These are phyloP conservation scores for Phytopythium ostracodes DNA, from an alignment of 352 stramenopile genomes.

Conservation along the genomic window DNA sequence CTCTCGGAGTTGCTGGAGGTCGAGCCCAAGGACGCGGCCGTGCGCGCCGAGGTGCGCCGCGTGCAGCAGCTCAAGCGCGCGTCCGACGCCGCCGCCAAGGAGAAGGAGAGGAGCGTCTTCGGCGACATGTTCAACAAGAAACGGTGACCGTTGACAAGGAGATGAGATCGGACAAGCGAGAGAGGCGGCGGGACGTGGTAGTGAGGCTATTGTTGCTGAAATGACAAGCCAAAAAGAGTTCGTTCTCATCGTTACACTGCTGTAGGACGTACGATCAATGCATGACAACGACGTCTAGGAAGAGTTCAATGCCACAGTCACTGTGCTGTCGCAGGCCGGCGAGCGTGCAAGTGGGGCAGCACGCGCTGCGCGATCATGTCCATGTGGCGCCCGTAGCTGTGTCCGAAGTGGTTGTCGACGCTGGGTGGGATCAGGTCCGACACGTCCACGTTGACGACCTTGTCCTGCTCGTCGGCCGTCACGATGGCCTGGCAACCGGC, in stretches of 20 bases:
- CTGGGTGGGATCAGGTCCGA: slow-evolving; percentile 53
- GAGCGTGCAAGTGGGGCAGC: slow-evolving; percentile 30
- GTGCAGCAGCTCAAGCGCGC: slow-evolving; percentile 49
- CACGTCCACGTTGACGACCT: slow-evolving; percentile 62
- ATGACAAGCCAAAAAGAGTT: too few relatives aligned
- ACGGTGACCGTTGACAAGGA: slow-evolving; percentile 3
- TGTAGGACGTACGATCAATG: background rate
- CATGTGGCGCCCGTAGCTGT: slow-evolving; percentile 78
- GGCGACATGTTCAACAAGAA: slow-evolving; percentile 78
- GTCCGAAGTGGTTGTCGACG: slow-evolving; percentile 70
- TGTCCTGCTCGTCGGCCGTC: slow-evolving; percentile 17
- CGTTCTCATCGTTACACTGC: too few relatives aligned
- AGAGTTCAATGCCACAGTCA: background rate
- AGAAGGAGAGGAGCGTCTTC: slow-evolving; percentile 56
- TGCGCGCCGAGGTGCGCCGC: slow-evolving; percentile 56
- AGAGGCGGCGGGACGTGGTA: background rate
- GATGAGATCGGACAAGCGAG: background rate
- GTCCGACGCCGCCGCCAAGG: slow-evolving; percentile 51
- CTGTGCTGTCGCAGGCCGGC: background rate
- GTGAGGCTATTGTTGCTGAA: too few relatives aligned
- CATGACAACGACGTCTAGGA: background rate
- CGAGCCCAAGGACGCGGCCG: slow-evolving; percentile 67
- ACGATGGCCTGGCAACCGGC: slow-evolving; percentile 45
- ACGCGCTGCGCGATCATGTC: slow-evolving; percentile 46
- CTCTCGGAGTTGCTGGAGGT: slow-evolving; percentile 45